A percentile compares a stretch with the other conserved stretches of the same genome.
Conservation (phyloP, 1,139 yeast genomes). For the Yamadazyma pseudoaaseri region DNA sequence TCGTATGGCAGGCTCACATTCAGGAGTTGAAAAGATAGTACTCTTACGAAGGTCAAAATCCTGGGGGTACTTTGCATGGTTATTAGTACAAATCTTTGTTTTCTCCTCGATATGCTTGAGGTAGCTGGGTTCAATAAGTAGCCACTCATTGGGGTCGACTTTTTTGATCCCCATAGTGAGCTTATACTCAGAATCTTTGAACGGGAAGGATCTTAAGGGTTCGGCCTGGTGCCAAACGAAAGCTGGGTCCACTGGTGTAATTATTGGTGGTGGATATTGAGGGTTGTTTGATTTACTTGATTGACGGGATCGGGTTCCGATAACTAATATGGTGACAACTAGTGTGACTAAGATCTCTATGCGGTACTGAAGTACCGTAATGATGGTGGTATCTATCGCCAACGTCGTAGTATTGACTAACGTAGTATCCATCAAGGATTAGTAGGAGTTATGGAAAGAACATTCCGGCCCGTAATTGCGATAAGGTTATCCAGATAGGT, state of each 20-base stretch:
- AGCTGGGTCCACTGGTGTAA: constrained; percentile 15
- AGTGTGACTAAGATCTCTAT: neutral
- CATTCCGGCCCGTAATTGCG: too few relatives aligned
- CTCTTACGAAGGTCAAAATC: constrained; percentile 26
- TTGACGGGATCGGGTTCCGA: constrained; percentile 1
- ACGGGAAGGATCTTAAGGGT: constrained; percentile 21
- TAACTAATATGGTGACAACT: neutral
- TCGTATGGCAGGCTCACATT: constrained; percentile 46
- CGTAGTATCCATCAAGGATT: too few relatives aligned
- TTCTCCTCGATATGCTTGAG: constrained; percentile 44
- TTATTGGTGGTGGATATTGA: constrained; percentile 10
- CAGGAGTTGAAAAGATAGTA: constrained; percentile 39
- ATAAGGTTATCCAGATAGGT: too few relatives aligned
- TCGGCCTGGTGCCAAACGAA: constrained; percentile 19
- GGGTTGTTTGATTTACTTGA: neutral
- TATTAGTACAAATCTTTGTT: constrained; percentile 34
- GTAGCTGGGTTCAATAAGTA: constrained; percentile 67
- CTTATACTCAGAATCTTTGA: constrained; percentile 59
- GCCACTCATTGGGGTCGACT: constrained; percentile 59
- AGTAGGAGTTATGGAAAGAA: too few relatives aligned
- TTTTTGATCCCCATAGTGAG: constrained; percentile 68
- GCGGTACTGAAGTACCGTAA: too few relatives aligned
- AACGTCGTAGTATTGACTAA: too few relatives aligned
- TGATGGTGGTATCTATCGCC: too few relatives aligned
- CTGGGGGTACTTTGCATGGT: constrained; percentile 35